Base-by-base conservation (phyloP, 2,329 filamentous ascomycete genomes). In the Aspergillus glaucus region DNA sequence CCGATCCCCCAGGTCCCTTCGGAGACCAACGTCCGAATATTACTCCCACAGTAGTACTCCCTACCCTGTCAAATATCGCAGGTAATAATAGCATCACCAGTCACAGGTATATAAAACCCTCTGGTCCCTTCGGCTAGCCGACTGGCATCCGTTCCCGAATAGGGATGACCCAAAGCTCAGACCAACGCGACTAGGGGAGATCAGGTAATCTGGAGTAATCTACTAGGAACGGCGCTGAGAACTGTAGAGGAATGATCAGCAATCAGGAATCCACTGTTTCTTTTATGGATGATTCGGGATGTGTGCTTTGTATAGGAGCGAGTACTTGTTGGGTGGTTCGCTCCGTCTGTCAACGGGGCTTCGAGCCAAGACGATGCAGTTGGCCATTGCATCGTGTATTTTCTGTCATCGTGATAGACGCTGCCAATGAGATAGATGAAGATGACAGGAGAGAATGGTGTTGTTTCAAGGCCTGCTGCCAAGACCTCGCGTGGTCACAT, bases 171-270 rank as follows among this genome's bases (percentile, higher is more conserved):
- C 12, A 10, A 9, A 45, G 43, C 19, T 14, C 10, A 22, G 30
- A 17, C 34, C 34, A 36, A 36, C n/a, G 6, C 14, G 6, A 36
- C 5, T 12, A 30, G 26, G 26, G 26, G 26, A 30, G 26, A 30
- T 12, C 9, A 4, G 7, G 34, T n/a, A 36, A n/a, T n/a, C 14
- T 17, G 14, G 34, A 36, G n/a, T 26, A 46, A 47, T 51, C 45
- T 48, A 49, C 39, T 30, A 43, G 49, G 46, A 19, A 45, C 36
- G 47, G 44, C 47, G 37, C 58, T 56, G 59, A 61, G 57, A 49
- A 59, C 45, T 55, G 56, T 54, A 55, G 22, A 60, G 59, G 43
- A 62, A 60, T 56, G 61, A 63, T 63, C 56, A 53, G 56, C 60
- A 43, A 17, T 37, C 17, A 26, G 37, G 15, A 34, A 24, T 28